Base-by-base conservation (phyloP, 1,139 yeast genomes). In the Trichomonascaceae sp. region DNA sequence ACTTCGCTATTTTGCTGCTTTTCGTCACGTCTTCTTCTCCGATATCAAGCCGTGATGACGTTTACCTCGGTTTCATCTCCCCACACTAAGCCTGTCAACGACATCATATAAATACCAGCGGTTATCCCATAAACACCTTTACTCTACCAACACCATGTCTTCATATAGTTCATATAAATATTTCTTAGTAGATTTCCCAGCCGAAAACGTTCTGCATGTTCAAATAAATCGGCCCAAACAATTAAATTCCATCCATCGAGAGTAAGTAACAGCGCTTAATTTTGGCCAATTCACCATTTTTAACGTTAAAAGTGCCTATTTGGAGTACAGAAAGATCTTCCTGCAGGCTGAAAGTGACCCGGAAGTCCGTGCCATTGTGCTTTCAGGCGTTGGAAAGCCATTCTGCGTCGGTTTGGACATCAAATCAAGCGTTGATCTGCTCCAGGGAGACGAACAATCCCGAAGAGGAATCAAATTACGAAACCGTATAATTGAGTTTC, bases 401-500 rank as follows among this genome's bases (percentile, higher is more conserved):
- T 85, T 87, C 63, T 75, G 84, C 27, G 76, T 89, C 10, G 95
- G 95, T 0, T 74, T 87, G 58, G 85, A 87, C 63, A 69, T 86
- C 51, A 58, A 59, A 49, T 58, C 62, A 5, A 57, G 59, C 48
- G 61, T 60, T 41, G 44, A 53, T 13, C 13, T 50, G 49, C 24
- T 41, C 13, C 57, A 46, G 15, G 60, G 76, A 72, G 67, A 67
- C 61, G 62, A 66, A 64, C 41, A 57, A 52, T 41, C 72, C 71
- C 61, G 77, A 68, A 57, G 57, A 66, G 62, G 81, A 27, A 55
- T 70, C 47, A 45, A 49, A 22, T 52, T 60, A 43, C 55, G 61
- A 49, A 50, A 55, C 18, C 56, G 53, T 49, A 78, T 85, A 49
- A 63, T 64, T 13, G 81, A 78, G 32, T 85, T 86, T 69, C 95